Base-by-base conservation (phyloP, 805 yeast species). In the Lachancea dasiensis region DNA sequence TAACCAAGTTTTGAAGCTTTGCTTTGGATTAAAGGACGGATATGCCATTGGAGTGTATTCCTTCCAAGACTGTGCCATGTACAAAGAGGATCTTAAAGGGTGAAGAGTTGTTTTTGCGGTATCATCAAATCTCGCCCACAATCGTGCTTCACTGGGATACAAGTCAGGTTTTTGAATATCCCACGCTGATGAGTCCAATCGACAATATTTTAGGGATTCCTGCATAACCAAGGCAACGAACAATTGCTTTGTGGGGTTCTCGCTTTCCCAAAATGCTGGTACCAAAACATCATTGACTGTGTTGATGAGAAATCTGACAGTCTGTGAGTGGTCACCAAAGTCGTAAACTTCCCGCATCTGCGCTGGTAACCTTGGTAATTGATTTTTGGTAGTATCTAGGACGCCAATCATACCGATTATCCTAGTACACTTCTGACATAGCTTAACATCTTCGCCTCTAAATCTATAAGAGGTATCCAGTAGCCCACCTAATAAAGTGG, bases 201-300 rank as follows among this genome's bases (percentile, higher is more conserved):
- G 78, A 53, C 86, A 69, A 11, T 77, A 70, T 46, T 77, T 77
- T 36, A 92, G 61, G 34, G 81, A 79, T 45, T 86, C 92, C 56
- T 92, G 99, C 75, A 92, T 85, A 0, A 90, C 82, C 58, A 75
- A 82, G 0, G 96, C 95, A 24, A 87, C 69, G 52, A 81, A 84
- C 41, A 84, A 68, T 57, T 92, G 98, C 34, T 77, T 75, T 16
- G 76, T 73, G 0, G 97, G 95, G 52, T 87, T 87, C 23, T 81
- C 83, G 1, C 96, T 81, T 0, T 95, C 87, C 77, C 94, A 81
- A 59, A 87, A 89, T 1, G 86, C 77, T 23, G 85, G 86, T 6
- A 89, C 81, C n/a, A 92, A 67, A 41, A 76, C 69, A 38, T 73
- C 70, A 43, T 84, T 80, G 23, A 89, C 65, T 34, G 89, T 75